A percentile compares a stretch with the other conserved stretches of the same genome.
Conservation (phyloP, 257 asterid species). For the Solanum dulcamara region DNA sequence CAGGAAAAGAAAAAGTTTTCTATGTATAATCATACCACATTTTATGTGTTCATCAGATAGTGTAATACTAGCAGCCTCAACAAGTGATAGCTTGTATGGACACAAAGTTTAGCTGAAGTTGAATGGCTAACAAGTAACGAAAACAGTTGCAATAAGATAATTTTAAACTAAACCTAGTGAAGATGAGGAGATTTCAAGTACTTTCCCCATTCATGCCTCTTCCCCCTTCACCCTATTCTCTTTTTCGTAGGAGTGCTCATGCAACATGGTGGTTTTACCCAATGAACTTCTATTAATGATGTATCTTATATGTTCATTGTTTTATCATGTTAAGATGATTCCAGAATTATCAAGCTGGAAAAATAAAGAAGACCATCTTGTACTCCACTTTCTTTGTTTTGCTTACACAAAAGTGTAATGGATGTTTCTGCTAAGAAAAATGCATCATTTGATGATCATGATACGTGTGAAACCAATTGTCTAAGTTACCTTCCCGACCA, state of each 20-base stretch:
- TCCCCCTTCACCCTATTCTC: background rate
- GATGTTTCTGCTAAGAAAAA: background rate
- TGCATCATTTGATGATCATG: background rate
- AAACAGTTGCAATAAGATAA: background rate
- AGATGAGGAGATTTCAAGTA: background rate
- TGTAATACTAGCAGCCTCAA: background rate
- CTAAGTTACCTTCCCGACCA: slow-evolving; percentile 34
- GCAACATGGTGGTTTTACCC: background rate
- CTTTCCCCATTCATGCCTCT: background rate
- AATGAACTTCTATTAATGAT: background rate
- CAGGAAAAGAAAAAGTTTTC: background rate
- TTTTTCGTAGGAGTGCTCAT: background rate
- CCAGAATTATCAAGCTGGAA: background rate
- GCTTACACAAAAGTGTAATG: background rate
- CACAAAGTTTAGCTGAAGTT: background rate
- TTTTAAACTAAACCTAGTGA: background rate
- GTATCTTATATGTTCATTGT: background rate
- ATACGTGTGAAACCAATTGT: background rate
- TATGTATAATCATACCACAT: background rate
- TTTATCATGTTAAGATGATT: background rate
- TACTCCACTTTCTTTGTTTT: background rate
- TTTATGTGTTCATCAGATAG: background rate
- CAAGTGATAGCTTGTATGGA: background rate
- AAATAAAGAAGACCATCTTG: background rate
- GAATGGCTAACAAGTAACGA: background rate